A percentile compares a stretch with the other conserved stretches of the same genome.
These are phyloP conservation scores for Xylaria cubensis DNA, from an alignment of 495 filamentous ascomycete species.

Conservation along the genomic window DNA sequence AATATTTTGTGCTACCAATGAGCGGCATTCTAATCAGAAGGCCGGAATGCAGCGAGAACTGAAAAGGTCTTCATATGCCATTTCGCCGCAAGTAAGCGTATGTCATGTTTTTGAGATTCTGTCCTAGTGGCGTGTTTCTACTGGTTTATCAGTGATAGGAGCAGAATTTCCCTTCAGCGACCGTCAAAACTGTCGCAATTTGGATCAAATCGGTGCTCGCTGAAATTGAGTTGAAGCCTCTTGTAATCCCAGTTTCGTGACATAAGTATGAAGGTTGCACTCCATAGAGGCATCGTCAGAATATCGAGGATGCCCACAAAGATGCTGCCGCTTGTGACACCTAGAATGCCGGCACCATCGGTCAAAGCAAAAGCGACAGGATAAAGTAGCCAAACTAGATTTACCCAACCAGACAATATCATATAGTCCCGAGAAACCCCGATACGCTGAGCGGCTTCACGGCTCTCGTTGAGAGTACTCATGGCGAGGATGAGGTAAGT, in stretches of 20 bases:
- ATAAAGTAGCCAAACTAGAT: neutral
- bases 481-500: neutral
- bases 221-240: constrained; percentile 6
- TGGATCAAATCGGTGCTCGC: neutral
- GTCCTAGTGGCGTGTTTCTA: too few relatives aligned
- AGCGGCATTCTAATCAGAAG: neutral
- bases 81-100: too few relatives aligned
- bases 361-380: neutral
- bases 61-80: too few relatives aligned
- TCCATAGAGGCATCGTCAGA: constrained; percentile 13
- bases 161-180: neutral
- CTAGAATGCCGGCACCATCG: neutral
- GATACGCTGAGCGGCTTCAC: neutral
- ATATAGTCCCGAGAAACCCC: neutral
- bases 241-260: constrained; percentile 9
- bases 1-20: neutral
- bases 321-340: neutral
- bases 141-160: neutral
- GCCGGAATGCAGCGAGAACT: too few relatives aligned
- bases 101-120: too few relatives aligned
- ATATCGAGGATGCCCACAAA: constrained; percentile 1
- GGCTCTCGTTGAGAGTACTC: constrained; percentile 9
- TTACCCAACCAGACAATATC: constrained; percentile 4
- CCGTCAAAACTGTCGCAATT: neutral
- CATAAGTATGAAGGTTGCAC: neutral